Conservation (phyloP, 768 basidiomycete genomes). For the Lentinula edodes region DNA sequence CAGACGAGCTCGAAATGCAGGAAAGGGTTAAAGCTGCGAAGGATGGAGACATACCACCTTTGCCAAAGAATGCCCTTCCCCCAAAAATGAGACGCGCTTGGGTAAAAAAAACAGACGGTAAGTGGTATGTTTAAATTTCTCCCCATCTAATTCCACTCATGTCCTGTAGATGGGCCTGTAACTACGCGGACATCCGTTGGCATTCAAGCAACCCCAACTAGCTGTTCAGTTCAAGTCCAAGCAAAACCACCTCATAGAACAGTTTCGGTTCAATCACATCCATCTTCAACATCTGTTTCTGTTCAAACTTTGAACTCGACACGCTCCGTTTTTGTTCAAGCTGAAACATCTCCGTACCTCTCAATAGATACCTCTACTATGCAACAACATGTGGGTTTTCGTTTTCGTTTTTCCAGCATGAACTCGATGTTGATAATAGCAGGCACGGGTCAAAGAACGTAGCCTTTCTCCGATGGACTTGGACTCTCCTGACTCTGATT, state of each 20-base stretch:
- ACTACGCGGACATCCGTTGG: constrained; percentile 32
- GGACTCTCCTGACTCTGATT: constrained; percentile 36
- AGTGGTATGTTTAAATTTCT: constrained; percentile 14
- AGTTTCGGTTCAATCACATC: constrained; percentile 30
- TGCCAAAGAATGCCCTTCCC: constrained; percentile 36
- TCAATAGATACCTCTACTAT: constrained; percentile 10
- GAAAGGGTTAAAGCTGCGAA: constrained; percentile 33
- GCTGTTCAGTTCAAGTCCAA: constrained; percentile 28
- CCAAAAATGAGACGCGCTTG: constrained; percentile 64
- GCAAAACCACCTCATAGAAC: constrained; percentile 28
- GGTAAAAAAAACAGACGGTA: constrained; percentile 45
- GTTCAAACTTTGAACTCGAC: constrained; percentile 16
- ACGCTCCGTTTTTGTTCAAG: constrained; percentile 17
- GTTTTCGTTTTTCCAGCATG: neutral
- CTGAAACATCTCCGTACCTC: constrained; percentile 5
- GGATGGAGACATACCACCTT: constrained; percentile 22
- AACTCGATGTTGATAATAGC: neutral
- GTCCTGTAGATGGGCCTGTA: neutral
- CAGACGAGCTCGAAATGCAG: constrained; percentile 33
- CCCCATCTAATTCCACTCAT: neutral
- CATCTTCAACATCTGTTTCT: constrained; percentile 11
- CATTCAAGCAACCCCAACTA: constrained; percentile 35
- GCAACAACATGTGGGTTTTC: constrained; percentile 7
- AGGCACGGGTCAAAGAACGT: constrained; percentile 27
- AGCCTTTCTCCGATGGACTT: constrained; percentile 63